These are phyloP conservation scores for Deuterostichococcus epilithicus DNA, from an alignment of 139 green algal genomes.

Conservation along the genomic window DNA sequence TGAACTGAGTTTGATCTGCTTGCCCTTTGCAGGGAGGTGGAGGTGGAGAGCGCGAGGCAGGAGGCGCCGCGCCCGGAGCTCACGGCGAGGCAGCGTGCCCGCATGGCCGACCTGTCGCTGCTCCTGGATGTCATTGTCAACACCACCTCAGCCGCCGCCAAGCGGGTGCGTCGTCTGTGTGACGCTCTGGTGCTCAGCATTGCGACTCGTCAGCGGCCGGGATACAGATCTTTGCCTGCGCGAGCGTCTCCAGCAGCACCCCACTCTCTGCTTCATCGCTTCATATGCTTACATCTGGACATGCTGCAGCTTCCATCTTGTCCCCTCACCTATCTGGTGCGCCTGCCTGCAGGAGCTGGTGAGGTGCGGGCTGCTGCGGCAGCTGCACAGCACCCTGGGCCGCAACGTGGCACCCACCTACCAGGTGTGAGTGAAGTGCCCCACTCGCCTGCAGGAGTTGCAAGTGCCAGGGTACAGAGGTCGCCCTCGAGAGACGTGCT, in stretches of 20 bases:
- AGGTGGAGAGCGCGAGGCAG: neutral
- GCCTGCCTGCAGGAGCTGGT: constrained; percentile 51
- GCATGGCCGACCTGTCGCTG: constrained; percentile 81
- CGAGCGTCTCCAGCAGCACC: too few relatives aligned
- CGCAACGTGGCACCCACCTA: constrained; percentile 52
- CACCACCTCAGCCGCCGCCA: constrained; percentile 27
- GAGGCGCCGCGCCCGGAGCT: constrained; percentile 37
- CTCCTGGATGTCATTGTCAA: constrained; percentile 82
- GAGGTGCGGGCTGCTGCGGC: constrained; percentile 69
- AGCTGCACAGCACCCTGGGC: constrained; percentile 64
- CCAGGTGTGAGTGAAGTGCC: constrained; percentile 59
- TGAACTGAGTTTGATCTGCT: neutral
- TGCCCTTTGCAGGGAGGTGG: constrained; percentile 1
- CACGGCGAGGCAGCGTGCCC: constrained; percentile 64
- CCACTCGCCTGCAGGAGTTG: too few relatives aligned
- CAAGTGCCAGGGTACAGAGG: too few relatives aligned
- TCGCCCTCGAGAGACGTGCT: too few relatives aligned
- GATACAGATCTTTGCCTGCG: too few relatives aligned
- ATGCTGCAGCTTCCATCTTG: too few relatives aligned
- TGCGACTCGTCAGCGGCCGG: too few relatives aligned
- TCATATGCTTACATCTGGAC: too few relatives aligned
- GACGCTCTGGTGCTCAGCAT: too few relatives aligned
- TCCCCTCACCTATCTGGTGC: too few relatives aligned
- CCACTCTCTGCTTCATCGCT: too few relatives aligned
- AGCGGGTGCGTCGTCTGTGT: neutral